phyloP scores from a whole-genome alignment of 1,139 yeast genomes.

The Yarrowia galli region DNA sequence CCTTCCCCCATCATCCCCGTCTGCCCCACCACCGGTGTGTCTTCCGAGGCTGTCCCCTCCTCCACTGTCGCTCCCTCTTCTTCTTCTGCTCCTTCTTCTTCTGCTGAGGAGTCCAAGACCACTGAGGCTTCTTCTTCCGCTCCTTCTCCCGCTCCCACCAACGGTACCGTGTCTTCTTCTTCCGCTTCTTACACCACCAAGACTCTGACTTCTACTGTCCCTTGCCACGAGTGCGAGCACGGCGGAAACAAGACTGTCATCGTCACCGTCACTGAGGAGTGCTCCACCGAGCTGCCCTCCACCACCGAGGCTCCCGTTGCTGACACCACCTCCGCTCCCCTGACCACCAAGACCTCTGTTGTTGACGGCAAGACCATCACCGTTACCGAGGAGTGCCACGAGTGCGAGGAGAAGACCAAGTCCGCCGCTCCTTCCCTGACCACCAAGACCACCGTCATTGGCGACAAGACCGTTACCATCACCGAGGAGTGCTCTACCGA shows the following conservation, averaged over 20 bases:
- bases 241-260: conserved; percentile 29
- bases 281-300: conserved; percentile 39
- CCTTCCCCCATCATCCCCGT: conserved; percentile 31
- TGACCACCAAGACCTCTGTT: conserved; percentile 38
- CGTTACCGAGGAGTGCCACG: conserved; percentile 7
- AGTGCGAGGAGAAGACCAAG: conserved; percentile 12
- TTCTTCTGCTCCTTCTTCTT: conserved; percentile 15
- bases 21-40: conserved; percentile 11
- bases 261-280: conserved; percentile 34
- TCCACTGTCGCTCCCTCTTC: conserved; percentile 22
- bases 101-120: not conserved
- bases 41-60: conserved; percentile 14
- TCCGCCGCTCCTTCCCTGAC: not conserved
- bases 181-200: conserved; percentile 37
- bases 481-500: conserved; percentile 34
- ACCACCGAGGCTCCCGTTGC: conserved; percentile 34
- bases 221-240: conserved; percentile 35
- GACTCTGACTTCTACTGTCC: conserved; percentile 34
- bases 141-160: conserved; percentile 22
- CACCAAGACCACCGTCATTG: conserved; percentile 30
- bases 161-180: conserved; percentile 38
- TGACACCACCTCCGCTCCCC: conserved; percentile 36
- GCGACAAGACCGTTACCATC: conserved; percentile 25
- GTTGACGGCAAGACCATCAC: conserved; percentile 24
- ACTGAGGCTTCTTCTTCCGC: conserved; percentile 4